phyloP scores from a whole-genome alignment of 1,139 yeast genomes.

The Nakaseomyces kungkrabaensis region DNA sequence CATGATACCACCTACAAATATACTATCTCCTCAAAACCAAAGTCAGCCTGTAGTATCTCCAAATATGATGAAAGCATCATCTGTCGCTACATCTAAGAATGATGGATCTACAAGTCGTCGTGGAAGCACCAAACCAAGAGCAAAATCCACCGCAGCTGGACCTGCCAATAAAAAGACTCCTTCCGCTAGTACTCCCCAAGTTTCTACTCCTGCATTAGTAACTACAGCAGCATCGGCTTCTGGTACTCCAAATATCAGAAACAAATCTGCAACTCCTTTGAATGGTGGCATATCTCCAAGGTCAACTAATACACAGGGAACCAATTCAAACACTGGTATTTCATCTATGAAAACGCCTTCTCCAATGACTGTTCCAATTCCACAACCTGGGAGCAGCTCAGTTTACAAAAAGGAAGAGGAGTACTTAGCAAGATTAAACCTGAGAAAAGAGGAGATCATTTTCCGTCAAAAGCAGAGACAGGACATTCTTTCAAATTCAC shows the following conservation, averaged over 20 bases:
- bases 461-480: conserved; percentile 29
- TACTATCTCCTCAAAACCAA: neutral
- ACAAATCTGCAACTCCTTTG: neutral
- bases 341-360: conserved; percentile 6
- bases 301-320: neutral
- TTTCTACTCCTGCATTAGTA: conserved; percentile 3
- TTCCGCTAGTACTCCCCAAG: conserved; percentile 6
- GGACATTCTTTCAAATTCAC: conserved; percentile 24
- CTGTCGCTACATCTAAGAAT: neutral
- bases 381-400: neutral
- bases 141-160: conserved; percentile 2
- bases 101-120: conserved; percentile 1
- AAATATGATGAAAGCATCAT: neutral
- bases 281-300: neutral
- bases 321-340: neutral
- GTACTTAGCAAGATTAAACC: conserved; percentile 19
- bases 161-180: conserved; percentile 1
- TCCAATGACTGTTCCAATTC: conserved; percentile 8
- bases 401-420: conserved; percentile 20
- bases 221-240: conserved; percentile 6
- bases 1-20: neutral
- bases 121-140: conserved; percentile 2
- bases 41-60: conserved; percentile 1
- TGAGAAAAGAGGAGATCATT: conserved; percentile 25
- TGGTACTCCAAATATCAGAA: neutral